Base-by-base conservation (phyloP, 1,284 basidiomycete species). In the Tylopilus sp. region DNA sequence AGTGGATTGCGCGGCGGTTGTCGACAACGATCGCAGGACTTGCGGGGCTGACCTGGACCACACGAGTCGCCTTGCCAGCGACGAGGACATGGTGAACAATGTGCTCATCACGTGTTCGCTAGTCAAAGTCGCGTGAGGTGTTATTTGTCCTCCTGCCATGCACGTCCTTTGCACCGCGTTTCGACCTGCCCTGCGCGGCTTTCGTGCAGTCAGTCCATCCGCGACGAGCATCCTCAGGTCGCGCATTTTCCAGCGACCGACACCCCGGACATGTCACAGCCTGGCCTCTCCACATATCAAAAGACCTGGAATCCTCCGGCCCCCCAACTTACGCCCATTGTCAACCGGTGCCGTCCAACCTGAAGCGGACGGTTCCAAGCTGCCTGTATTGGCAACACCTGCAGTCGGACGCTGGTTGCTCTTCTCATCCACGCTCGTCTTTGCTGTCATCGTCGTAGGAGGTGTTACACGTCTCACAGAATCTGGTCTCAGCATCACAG, bases 381-480 rank as follows among this genome's bases (percentile, higher is more conserved):
- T 83, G 17, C 85, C 84, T 0, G 72, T 83, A 17, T 78, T 93
- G 24, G 85, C 94, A 9, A 77, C 86, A 2, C 88, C 87, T 1
- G 74, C 84, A 13, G 90, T 98, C 7, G 86, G 83, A 17, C 75
- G 82, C 57, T 97, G 95, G 89, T 82, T 98, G 19, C 79, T 94
- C 64, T 71, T 81, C 35, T 94, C 92, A 19, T 90, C 93, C 0
- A 84, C 83, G 6, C 77, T 99, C 39, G 92, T 97, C 25, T 90
- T 97, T 63, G 85, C 85, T 25, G 93, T 99, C 69, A 88, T 98
- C 61, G 87, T 99, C 45, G 92, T 99, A 7, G 97, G 97, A 33
- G 97, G 96, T 11, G 83, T 99, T 48, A 99, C 97, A 3, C 88
- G 97, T 39, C 82, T 99, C 56, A 99, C 97, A 5, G 97, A 99